Conservation (phyloP, 805 yeast genomes). For the Clavispora santaluciae region DNA sequence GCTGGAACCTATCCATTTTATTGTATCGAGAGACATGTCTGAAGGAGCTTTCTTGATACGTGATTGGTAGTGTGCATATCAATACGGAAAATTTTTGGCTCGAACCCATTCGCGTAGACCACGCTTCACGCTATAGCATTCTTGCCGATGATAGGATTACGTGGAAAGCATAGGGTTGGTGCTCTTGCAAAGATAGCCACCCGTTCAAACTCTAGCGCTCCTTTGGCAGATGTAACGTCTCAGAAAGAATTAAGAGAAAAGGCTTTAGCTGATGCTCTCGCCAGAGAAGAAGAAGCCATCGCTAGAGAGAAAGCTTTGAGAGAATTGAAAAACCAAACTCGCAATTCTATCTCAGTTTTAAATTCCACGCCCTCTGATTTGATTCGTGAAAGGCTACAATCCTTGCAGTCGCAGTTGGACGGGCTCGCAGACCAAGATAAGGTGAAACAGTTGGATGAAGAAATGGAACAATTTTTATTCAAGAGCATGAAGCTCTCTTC, state of each 20-base stretch:
- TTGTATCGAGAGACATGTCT: background rate
- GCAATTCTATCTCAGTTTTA: slow-evolving; percentile 24
- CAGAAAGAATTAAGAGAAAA: slow-evolving; percentile 34
- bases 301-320: slow-evolving; percentile 31
- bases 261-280: slow-evolving; percentile 41
- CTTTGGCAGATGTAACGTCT: background rate
- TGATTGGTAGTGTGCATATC: background rate
- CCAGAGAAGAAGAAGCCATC: slow-evolving; percentile 38
- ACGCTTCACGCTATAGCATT: background rate
- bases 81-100: background rate
- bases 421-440: slow-evolving; percentile 24
- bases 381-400: slow-evolving; percentile 24
- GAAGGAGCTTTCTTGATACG: background rate
- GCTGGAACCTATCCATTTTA: background rate
- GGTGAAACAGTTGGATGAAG: slow-evolving; percentile 36
- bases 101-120: background rate
- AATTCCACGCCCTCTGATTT: slow-evolving; percentile 31
- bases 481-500: slow-evolving; percentile 30
- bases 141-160: background rate
- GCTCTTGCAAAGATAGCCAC: background rate
- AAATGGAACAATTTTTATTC: slow-evolving; percentile 35
- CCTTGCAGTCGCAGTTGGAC: slow-evolving; percentile 28
- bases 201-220: background rate
- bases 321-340: slow-evolving; percentile 26
- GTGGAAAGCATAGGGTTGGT: background rate